Percentiles rank a stretch among this genome's conserved stretches.
phyloP scores from a whole-genome alignment of 108 stramenopile genomes.

The Cylindrotheca fusiformis region DNA sequence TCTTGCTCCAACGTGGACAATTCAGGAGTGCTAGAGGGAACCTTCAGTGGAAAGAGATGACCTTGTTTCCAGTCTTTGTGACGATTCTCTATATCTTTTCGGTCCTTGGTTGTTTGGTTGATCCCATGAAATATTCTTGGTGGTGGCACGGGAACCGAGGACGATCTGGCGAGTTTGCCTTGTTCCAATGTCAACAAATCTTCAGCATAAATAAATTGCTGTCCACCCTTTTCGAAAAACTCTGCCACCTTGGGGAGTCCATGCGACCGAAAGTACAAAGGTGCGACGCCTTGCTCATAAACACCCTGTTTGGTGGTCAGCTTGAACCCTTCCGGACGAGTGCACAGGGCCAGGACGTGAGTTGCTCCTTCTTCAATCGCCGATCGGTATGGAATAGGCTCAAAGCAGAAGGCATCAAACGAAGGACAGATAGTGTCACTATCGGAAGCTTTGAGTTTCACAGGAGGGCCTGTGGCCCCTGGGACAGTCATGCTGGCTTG shows the following conservation, averaged over 20 bases:
- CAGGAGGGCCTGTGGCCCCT: slow-evolving; percentile 71
- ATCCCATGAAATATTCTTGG: slow-evolving; percentile 64
- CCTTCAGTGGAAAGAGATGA: slow-evolving; percentile 65
- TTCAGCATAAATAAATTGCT: slow-evolving; percentile 80
- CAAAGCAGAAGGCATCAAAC: slow-evolving; percentile 86
- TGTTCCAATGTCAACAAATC: slow-evolving; percentile 71
- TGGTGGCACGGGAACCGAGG: slow-evolving; percentile 60
- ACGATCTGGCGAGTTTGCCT: slow-evolving; percentile 22
- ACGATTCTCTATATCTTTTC: slow-evolving; percentile 11
- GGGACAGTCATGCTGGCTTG: slow-evolving; percentile 84
- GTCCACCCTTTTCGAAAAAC: slow-evolving; percentile 76
- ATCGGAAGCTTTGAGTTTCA: slow-evolving; percentile 28
- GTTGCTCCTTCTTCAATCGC: slow-evolving; percentile 81
- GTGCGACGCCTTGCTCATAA: slow-evolving; percentile 71
- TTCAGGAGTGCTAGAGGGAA: slow-evolving; percentile 57
- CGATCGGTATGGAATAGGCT: slow-evolving; percentile 74
- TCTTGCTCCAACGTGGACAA: slow-evolving; percentile 55
- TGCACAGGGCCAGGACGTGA: slow-evolving; percentile 67
- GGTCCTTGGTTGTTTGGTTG: not conserved
- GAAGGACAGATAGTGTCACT: slow-evolving; percentile 1
- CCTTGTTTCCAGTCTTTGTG: slow-evolving; percentile 50
- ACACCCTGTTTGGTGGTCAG: slow-evolving; percentile 63
- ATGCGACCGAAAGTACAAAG: slow-evolving; percentile 69
- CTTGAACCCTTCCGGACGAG: slow-evolving; percentile 53
- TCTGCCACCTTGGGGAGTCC: slow-evolving; percentile 54